Evolutionary conservation across 345 rosid genomes (phyloP).

Genomic region (Gossypium turneri): DNA sequence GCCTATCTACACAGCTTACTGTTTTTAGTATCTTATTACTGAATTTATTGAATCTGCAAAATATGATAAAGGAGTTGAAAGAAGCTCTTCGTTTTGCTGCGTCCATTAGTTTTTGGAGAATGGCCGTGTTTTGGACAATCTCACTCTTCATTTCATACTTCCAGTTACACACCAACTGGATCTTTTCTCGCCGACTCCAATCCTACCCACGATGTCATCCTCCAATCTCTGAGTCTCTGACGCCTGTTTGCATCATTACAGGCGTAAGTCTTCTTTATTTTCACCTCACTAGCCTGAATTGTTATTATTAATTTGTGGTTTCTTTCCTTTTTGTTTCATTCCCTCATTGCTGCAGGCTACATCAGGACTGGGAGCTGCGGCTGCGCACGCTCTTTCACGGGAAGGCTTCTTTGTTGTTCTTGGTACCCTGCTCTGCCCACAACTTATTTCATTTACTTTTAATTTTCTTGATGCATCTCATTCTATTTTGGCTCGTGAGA

Average conservation of each 20-base stretch:
- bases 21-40: not conserved
- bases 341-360: constrained; percentile 51
- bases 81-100: constrained; percentile 41
- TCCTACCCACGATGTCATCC: constrained; percentile 33
- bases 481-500: not conserved
- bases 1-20: not conserved
- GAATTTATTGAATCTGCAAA: constrained; percentile 11
- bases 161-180: constrained; percentile 36
- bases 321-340: not conserved
- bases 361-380: constrained; percentile 79
- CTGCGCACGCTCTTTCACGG: constrained; percentile 65
- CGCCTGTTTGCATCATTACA: constrained; percentile 70
- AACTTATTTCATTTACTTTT: not conserved
- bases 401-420: constrained; percentile 73
- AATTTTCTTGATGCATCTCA: not conserved
- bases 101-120: constrained; percentile 61
- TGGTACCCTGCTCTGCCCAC: constrained; percentile 37
- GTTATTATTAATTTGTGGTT: not conserved
- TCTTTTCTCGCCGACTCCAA: constrained; percentile 29
- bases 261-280: constrained; percentile 45
- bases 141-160: constrained; percentile 51
- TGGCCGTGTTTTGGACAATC: constrained; percentile 64
- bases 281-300: not conserved
- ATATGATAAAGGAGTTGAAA: constrained; percentile 29
- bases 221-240: constrained; percentile 17